Percentiles rank a stretch among this genome's conserved stretches.
Evolutionary conservation across 257 asterid genomes (phyloP).

Genomic region (Coffea canephora): DNA sequence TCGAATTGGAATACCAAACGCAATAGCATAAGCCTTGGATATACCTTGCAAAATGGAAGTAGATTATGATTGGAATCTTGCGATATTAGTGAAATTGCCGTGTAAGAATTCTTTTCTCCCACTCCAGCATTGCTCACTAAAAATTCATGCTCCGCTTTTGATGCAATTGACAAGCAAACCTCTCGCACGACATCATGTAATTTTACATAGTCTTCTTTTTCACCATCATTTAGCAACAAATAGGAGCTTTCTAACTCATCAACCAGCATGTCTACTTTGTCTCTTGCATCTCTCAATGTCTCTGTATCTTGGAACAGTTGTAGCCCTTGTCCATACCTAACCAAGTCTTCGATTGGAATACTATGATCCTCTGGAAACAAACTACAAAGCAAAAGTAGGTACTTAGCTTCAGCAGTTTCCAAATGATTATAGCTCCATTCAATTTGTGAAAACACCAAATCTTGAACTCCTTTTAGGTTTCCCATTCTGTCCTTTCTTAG

Average conservation of each 20-base stretch:
- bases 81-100: not conserved
- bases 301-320: not conserved
- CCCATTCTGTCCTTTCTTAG: no score
- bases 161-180: conserved; percentile 3
- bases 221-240: not conserved
- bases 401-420: no score
- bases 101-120: not conserved
- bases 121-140: not conserved
- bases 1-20: not conserved
- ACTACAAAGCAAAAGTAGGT: conserved; percentile 1
- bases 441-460: no score
- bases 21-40: not conserved
- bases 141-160: not conserved
- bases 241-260: not conserved
- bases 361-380: not conserved
- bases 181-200: conserved; percentile 18
- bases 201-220: not conserved
- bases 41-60: not conserved
- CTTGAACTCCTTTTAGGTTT: no score
- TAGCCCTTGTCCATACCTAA: conserved; percentile 10
- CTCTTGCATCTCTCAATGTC: not conserved
- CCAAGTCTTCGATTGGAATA: not conserved
- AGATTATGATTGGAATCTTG: not conserved
- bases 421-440: no score
- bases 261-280: not conserved